Conservation (phyloP, 2,329 filamentous ascomycete species). For the Amesomyces nigricolor region DNA sequence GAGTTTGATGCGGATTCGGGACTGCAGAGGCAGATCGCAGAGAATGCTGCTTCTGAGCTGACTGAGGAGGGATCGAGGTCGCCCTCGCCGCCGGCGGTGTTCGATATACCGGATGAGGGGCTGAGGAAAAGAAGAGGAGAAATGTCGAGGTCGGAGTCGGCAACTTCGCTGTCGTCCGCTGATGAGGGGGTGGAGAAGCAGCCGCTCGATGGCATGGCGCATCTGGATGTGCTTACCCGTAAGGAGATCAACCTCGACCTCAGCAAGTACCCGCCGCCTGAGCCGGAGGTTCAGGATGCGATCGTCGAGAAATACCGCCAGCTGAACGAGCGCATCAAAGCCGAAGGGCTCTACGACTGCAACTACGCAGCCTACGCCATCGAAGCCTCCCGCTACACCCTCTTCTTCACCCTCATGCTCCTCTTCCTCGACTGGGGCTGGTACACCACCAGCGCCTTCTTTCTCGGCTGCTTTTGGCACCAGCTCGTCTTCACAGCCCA, state of each 20-base stretch:
- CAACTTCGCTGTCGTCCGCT: constrained; percentile 54
- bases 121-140: constrained; percentile 32
- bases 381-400: constrained; percentile 66
- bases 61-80: constrained; percentile 37
- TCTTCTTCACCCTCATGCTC: constrained; percentile 59
- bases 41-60: constrained; percentile 30
- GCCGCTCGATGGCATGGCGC: constrained; percentile 49
- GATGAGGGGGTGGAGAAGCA: constrained; percentile 43
- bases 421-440: constrained; percentile 56
- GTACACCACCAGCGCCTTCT: constrained; percentile 65
- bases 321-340: constrained; percentile 64
- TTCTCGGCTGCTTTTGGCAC: constrained; percentile 84
- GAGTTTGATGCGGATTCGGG: constrained; percentile 3
- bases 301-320: constrained; percentile 79
- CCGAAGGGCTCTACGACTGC: constrained; percentile 75
- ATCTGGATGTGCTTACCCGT: constrained; percentile 67
- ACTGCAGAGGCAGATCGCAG: background rate
- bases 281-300: constrained; percentile 64
- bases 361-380: constrained; percentile 74
- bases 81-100: constrained; percentile 40
- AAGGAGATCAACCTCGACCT: constrained; percentile 71
- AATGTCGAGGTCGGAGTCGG: constrained; percentile 40
- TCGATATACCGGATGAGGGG: constrained; percentile 37
- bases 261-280: constrained; percentile 73
- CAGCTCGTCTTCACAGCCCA: constrained; percentile 91